Evolutionary conservation across 768 basidiomycete species (phyloP).

Genomic region (Nidularia sp.): DNA sequence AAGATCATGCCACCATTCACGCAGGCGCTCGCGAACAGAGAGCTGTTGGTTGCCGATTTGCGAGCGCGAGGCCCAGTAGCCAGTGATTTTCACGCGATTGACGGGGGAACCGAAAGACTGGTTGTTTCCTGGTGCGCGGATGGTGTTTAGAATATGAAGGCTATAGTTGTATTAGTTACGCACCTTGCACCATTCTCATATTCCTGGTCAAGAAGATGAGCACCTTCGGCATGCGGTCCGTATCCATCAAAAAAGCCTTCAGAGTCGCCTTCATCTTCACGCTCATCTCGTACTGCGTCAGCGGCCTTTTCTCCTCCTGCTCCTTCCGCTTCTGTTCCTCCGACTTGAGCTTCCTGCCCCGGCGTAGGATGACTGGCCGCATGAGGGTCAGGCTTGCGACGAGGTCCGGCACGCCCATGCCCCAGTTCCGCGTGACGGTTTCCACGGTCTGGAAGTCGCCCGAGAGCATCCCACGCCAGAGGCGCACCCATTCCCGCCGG

Average conservation of each 20-base stretch:
- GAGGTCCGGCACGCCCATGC: slow-evolving; percentile 66
- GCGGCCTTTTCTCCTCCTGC: slow-evolving; percentile 21
- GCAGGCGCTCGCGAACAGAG: slow-evolving; percentile 32
- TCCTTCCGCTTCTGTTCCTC: slow-evolving; percentile 15
- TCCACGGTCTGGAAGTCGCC: slow-evolving; percentile 52
- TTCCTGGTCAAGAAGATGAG: slow-evolving; percentile 74
- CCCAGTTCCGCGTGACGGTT: slow-evolving; percentile 55
- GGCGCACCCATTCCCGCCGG: slow-evolving; percentile 66
- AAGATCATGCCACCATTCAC: slow-evolving; percentile 55
- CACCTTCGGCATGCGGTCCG: slow-evolving; percentile 75
- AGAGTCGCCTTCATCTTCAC: slow-evolving; percentile 64
- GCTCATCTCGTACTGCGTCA: slow-evolving; percentile 68
- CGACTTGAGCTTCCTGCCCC: slow-evolving; percentile 20
- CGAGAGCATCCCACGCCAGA: slow-evolving; percentile 68
- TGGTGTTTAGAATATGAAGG: slow-evolving; percentile 10
- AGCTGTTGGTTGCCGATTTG: slow-evolving; percentile 43
- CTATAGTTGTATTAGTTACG: slow-evolving; percentile 1
- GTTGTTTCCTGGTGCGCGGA: slow-evolving; percentile 54
- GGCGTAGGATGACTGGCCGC: slow-evolving; percentile 49
- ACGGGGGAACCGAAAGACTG: slow-evolving; percentile 82
- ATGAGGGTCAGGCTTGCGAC: slow-evolving; percentile 72
- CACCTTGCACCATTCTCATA: slow-evolving; percentile 64
- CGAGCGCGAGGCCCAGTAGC: slow-evolving; percentile 74
- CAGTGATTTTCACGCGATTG: slow-evolving; percentile 88
- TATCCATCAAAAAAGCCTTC: slow-evolving; percentile 64